phyloP scores from a whole-genome alignment of 768 basidiomycete genomes.

The Russula dissimulans region DNA sequence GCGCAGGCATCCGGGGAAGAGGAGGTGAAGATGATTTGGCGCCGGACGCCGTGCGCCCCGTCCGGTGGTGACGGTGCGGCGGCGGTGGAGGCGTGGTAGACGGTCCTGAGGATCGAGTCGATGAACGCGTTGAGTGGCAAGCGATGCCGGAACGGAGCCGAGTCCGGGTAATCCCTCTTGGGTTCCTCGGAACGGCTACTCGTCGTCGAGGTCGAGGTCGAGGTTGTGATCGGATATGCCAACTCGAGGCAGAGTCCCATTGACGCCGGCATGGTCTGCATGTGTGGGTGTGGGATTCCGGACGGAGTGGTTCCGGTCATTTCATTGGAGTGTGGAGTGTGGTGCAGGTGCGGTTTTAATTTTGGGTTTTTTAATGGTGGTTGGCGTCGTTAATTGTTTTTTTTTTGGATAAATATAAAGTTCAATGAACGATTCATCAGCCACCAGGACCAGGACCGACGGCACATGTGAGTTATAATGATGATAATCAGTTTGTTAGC shows the following conservation, averaged over 20 bases:
- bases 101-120: constrained; percentile 74
- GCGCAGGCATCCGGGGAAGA: constrained; percentile 87
- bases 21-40: constrained; percentile 86
- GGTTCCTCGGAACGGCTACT: constrained; percentile 13
- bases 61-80: constrained; percentile 28
- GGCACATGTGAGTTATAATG: not conserved
- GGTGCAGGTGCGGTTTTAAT: not conserved
- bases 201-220: constrained; percentile 3
- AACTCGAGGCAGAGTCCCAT: constrained; percentile 80
- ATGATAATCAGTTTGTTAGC: constrained; percentile 3
- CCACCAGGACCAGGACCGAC: constrained; percentile 1
- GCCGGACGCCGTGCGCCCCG: constrained; percentile 39
- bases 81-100: constrained; percentile 55
- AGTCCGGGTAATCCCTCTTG: constrained; percentile 16
- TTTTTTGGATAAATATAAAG: constrained; percentile 5
- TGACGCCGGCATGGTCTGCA: constrained; percentile 46
- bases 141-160: constrained; percentile 39
- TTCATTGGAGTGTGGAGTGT: not conserved
- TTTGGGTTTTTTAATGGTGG: not conserved
- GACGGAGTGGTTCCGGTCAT: no score
- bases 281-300: not conserved
- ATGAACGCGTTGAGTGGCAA: constrained; percentile 74
- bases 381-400: not conserved
- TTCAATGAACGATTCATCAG: constrained; percentile 3
- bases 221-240: constrained; percentile 49